Evolutionary conservation across 805 yeast species (phyloP), one percentile per base, ranked within the genome.

Genomic region (Candida sithepensis): DNA sequence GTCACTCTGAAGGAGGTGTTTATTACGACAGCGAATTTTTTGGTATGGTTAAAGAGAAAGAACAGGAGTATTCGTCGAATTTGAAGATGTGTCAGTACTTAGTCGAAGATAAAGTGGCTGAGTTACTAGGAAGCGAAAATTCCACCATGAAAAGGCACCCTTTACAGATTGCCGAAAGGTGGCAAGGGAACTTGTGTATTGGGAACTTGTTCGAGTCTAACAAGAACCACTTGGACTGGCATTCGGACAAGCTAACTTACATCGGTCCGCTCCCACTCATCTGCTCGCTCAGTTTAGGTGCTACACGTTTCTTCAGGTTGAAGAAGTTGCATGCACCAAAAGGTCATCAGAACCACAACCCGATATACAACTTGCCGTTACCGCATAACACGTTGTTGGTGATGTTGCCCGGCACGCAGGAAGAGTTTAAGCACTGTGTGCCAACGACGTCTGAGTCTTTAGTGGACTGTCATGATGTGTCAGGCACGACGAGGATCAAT

Each of bases 401-500:
- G 2, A 86, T 87, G 95, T 81, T 83, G 49, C 85, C 88, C 1
- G 89, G 88, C 0, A 82, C 87, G 51, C 96, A 87, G 60, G 96
- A 87, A 53, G 79, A 77, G 43, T 87, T 67, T 60, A 85, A 81
- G 56, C 96, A 88, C 57, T 69, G 81, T 49, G 79, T 87, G 0
- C 77, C 78, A 4, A 69, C 81, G 0, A 64, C 73, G 37, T 60
- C 64, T 5, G 66, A 66, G 48, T 63, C 80, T 2, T 67, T 71
- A 16, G 53, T 66, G 0, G 43, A 49, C 3, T 13, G 9, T 12
- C 84, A 84, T 52, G 73, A 76, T 0, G 63, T 74, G 0, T 60
- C 82, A 0, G 84, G 83, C 0, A 54, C 73, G 1, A 50, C 70
- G 4, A 65, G 96, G 44, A 74, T 83, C 51, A 85, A 82, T 52